Conservation (phyloP, 2,329 filamentous ascomycete genomes). For the Endoconidiophora laricicola region DNA sequence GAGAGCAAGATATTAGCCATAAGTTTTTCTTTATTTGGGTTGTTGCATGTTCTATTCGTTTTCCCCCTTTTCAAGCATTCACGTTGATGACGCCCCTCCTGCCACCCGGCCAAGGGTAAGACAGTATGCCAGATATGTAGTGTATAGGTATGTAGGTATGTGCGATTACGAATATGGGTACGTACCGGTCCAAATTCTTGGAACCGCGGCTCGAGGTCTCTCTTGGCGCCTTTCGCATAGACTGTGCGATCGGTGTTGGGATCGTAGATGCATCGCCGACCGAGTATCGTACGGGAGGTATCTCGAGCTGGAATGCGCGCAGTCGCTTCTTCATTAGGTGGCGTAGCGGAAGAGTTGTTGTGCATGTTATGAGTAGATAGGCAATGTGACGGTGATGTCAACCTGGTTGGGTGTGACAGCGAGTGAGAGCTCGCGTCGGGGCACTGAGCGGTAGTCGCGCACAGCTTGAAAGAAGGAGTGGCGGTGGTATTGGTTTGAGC, state of each 20-base stretch:
- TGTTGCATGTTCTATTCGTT: background rate
- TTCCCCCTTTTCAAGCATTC: conserved; percentile 7
- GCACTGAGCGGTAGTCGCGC: conserved; percentile 1
- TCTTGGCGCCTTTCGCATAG: conserved; percentile 34
- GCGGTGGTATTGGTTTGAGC: background rate
- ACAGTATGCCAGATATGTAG: conserved; percentile 10
- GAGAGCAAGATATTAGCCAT: conserved; percentile 26
- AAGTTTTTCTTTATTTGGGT: background rate
- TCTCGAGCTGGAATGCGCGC: conserved; percentile 40
- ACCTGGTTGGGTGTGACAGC: conserved; percentile 14
- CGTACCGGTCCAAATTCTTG: conserved; percentile 51
- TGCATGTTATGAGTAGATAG: conserved; percentile 16
- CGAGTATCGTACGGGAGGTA: conserved; percentile 34
- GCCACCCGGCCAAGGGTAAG: conserved; percentile 1
- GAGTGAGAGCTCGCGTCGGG: conserved; percentile 19
- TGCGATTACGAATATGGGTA: conserved; percentile 28
- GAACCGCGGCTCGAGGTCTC: conserved; percentile 42
- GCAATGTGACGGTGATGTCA: conserved; percentile 6
- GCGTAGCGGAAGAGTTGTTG: conserved; percentile 12
- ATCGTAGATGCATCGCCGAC: conserved; percentile 44
- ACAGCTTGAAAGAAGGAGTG: background rate
- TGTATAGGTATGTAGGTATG: conserved; percentile 10
- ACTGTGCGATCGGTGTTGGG: conserved; percentile 34
- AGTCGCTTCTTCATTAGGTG: conserved; percentile 14
- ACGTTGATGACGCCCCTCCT: conserved; percentile 43